Conservation (phyloP, 371 early-diverging fungal genomes). For the Rhizopus arrhizus region DNA sequence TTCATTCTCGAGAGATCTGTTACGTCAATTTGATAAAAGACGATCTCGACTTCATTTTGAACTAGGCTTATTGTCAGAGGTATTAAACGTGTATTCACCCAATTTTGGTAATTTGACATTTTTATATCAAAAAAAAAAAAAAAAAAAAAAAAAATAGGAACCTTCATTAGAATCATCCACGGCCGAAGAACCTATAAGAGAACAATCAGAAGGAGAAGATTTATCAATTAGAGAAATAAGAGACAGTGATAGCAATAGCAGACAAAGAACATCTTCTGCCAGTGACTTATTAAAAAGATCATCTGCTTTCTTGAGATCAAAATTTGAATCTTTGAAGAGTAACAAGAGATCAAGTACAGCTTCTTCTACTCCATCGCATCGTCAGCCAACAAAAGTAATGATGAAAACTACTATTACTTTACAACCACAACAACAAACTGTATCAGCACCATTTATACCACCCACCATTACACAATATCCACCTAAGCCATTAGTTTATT, state of each 20-base stretch:
- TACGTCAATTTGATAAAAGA: conserved; percentile 43
- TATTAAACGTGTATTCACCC: conserved; percentile 27
- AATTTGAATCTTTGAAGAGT: conserved; percentile 36
- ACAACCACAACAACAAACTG: conserved; percentile 8
- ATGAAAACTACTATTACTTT: conserved; percentile 47
- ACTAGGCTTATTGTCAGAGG: conserved; percentile 34
- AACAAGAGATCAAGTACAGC: not conserved
- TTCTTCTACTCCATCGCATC: conserved; percentile 3
- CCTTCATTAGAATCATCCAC: conserved; percentile 27
- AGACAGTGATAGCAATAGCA: conserved; percentile 4
- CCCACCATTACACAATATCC: conserved; percentile 51
- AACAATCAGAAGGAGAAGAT: not conserved
- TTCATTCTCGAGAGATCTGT: conserved; percentile 41
- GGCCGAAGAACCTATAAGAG: conserved; percentile 5
- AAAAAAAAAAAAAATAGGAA: conserved; percentile 10
- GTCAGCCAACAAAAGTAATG: conserved; percentile 35
- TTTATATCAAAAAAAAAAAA: not conserved
- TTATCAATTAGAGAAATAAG: not conserved
- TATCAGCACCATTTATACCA: conserved; percentile 24
- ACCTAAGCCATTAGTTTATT: conserved; percentile 47
- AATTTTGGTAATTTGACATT: conserved; percentile 30
- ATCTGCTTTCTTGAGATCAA: conserved; percentile 46
- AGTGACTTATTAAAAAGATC: conserved; percentile 47
- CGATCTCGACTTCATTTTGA: conserved; percentile 40
- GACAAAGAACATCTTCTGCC: conserved; percentile 29